Evolutionary conservation across 139 green algal genomes (phyloP).

Genomic region (Pleodorina starrii): DNA sequence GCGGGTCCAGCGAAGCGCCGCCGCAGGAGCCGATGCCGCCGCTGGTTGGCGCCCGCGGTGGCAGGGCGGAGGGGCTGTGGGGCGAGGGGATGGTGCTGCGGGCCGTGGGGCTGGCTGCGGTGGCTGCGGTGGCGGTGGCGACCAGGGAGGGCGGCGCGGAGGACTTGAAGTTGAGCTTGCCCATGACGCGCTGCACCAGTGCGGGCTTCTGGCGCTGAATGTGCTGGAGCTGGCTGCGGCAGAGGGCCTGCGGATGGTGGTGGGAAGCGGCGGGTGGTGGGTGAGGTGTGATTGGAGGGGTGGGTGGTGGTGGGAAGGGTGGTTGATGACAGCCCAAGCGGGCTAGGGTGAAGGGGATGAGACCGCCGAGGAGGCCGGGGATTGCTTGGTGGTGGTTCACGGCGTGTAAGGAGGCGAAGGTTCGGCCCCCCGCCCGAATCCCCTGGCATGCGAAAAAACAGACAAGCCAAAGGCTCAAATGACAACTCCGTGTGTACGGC

Average conservation of each 20-base stretch:
- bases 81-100: background rate
- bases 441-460: background rate
- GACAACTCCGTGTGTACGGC: no score
- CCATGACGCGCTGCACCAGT: constrained; percentile 11
- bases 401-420: no score
- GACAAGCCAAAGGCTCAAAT: no score
- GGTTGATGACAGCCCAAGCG: no score
- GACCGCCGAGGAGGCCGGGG: no score
- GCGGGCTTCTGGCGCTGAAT: background rate
- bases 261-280: no score
- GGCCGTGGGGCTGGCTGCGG: background rate
- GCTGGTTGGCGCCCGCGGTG: background rate
- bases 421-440: background rate
- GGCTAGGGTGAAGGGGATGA: no score
- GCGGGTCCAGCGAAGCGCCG: background rate
- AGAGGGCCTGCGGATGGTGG: constrained; percentile 38
- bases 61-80: background rate
- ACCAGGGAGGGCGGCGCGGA: constrained; percentile 31
- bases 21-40: constrained; percentile 25
- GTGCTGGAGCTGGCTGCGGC: constrained; percentile 8
- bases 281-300: no score
- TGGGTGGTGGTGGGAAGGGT: no score
- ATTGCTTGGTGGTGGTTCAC: no score
- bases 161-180: constrained; percentile 12
- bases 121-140: background rate